Evolutionary conservation across 2,329 filamentous ascomycete genomes (phyloP), one percentile per base, ranked within the genome.

Genomic region (Penicillium sp.): DNA sequence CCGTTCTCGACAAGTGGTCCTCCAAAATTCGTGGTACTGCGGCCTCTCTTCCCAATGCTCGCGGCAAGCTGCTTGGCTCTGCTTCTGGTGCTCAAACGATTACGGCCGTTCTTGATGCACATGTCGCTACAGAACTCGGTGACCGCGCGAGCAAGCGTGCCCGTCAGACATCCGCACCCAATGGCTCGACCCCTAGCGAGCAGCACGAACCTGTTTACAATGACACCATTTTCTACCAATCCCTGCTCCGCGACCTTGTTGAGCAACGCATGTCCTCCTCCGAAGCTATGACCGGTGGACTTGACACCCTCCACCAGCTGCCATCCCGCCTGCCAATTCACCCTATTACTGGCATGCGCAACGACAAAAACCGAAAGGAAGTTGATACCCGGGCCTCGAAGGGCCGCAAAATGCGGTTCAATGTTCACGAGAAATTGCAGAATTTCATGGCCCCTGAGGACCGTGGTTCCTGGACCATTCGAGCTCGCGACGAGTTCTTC

Each of bases 391-490:
- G 93, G 74, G 95, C 95, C 0, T 96, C 91, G 74, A 98, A 98
- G 78, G 95, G 95, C 5, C 83, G 95, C 52, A 97, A 97, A 80
- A 86, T 99, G 84, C 85, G 92, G 41, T 99, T 94, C 77, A 95
- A 91, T 15, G 92, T 97, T 48, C 93, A 98, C 73, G 94, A 98
- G 80, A 98, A 98, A 81, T 77, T 99, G 71, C 91, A 96, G 79
- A 97, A 97, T 76, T 98, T 98, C 73, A 97, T 97, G 92, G 93
- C 93, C 11, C 88, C 92, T 0, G 92, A 97, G 74, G 90, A 96
- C 73, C 83, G 91, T 55, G 84, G 89, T 3, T 78, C 76, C 15
- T 99, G 95, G 95, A 90, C 91, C 62, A 87, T 89, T 66, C 84
- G 86, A 60, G 92, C 93, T 57, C 86, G 92, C 60, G 91, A 95